These are phyloP conservation scores for Hortiboletus campestris DNA, from an alignment of 768 basidiomycete genomes.

Conservation along the genomic window DNA sequence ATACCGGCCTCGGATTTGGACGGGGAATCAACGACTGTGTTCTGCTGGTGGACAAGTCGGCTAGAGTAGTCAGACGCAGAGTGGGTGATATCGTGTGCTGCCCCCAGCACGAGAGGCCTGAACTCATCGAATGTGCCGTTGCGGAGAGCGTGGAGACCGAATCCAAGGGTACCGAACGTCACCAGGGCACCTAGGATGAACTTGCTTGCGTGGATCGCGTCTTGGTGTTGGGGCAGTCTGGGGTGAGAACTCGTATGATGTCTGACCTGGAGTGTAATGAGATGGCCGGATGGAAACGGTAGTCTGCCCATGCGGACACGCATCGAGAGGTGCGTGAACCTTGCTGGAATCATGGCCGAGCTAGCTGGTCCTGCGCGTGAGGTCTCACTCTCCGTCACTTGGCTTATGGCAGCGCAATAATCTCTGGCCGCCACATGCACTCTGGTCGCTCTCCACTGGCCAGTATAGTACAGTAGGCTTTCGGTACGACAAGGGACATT, in stretches of 20 bases:
- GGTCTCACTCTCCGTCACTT: no score
- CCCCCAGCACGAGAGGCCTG: slow-evolving; percentile 3
- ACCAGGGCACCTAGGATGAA: slow-evolving; percentile 21
- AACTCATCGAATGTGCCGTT: neutral
- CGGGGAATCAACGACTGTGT: neutral
- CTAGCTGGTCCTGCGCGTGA: no score
- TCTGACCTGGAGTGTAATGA: neutral
- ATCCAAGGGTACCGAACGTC: slow-evolving; percentile 18
- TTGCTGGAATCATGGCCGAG: neutral
- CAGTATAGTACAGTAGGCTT: no score
- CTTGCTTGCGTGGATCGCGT: slow-evolving; percentile 5
- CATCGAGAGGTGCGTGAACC: neutral
- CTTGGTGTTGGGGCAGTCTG: neutral
- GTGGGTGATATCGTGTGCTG: neutral
- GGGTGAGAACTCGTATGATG: neutral
- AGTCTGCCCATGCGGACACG: neutral
- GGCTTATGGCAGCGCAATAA: no score
- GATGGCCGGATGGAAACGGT: neutral
- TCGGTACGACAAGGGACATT: no score
- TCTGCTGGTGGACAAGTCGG: slow-evolving; percentile 5
- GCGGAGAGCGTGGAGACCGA: slow-evolving; percentile 19
- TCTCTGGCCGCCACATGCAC: no score
- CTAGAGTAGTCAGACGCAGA: neutral
- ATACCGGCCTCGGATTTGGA: neutral
- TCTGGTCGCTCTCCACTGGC: no score